Evolutionary conservation across 2,329 filamentous ascomycete species (phyloP), one percentile per base, ranked within the genome.

Genomic region (Diaporthe sp.): DNA sequence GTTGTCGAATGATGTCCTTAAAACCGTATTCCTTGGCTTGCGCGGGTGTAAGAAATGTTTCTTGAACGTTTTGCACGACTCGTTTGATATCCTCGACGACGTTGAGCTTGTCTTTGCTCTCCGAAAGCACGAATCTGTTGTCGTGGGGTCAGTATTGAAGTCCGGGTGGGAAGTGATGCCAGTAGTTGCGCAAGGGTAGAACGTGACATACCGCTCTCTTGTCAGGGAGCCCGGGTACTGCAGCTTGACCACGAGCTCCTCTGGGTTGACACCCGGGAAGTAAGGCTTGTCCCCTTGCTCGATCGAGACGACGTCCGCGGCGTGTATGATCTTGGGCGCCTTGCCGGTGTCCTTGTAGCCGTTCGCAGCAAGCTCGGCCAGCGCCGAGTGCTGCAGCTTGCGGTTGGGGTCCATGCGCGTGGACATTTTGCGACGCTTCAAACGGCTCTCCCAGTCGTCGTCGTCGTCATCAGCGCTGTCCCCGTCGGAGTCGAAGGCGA

Each of bases 101-200:
- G 79, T 96, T 92, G 77, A 95, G 94, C 77, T 92, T 93, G 77
- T 97, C 94, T 77, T 93, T 93, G 64, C 94, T 94, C 80, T 91
- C 91, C 38, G 96, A 92, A 13, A 97, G 89, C 79, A 96, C 90
- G 80, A 94, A 95, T 78, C 92, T 88, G 77, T 33, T 61, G 74
- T 50, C 52, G 69, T 38, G 76, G n/a, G 66, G 77, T 77, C 61
- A 76, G 71, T 67, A 61, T 54, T 30, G 0, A 5, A 50, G 33
- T 15, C 45, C n/a, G 25, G 4, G 17, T 22, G 22, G 3, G 64
- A 25, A 25, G 9, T 15, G 47, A 40, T 17, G 13, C 47, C 64
- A 28, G 64, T 15, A 28, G 22, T 22, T 30, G 64, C 33, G 64
- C 64, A 22, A 30, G 47, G 13, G 33, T 25, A 40, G 4, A 19